Conservation (phyloP, 306 rosid genomes). For the Oemleria cerasiformis region DNA sequence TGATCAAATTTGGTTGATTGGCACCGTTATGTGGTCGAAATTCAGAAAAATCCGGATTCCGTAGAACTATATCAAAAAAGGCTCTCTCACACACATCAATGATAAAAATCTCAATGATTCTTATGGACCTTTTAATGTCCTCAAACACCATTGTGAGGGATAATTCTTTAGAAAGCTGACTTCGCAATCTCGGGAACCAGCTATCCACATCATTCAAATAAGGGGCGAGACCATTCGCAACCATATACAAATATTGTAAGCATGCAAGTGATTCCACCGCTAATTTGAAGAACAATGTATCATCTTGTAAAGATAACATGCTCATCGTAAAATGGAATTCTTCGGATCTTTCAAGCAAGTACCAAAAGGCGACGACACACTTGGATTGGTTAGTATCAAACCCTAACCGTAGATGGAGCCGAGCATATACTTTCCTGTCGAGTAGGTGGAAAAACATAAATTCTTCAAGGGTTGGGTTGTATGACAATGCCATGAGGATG, state of each 20-base stretch:
- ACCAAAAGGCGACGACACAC: conserved; percentile 18
- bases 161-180: background rate
- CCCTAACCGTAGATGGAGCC: background rate
- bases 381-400: conserved; percentile 1
- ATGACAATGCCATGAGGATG: background rate
- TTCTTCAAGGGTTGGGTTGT: background rate
- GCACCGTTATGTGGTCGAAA: background rate
- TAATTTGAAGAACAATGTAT: background rate
- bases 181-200: background rate
- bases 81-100: conserved; percentile 7
- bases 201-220: background rate
- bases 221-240: background rate
- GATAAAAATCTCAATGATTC: background rate
- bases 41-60: background rate
- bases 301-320: background rate
- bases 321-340: background rate
- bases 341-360: background rate
- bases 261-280: background rate
- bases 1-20: background rate
- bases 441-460: conserved; percentile 7
- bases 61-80: conserved; percentile 3
- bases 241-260: background rate
- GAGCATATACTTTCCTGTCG: conserved; percentile 9
- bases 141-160: background rate
- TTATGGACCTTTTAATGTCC: background rate